These are phyloP conservation scores for Sisymbrium irio DNA, from an alignment of 345 rosid genomes.

Conservation along the genomic window DNA sequence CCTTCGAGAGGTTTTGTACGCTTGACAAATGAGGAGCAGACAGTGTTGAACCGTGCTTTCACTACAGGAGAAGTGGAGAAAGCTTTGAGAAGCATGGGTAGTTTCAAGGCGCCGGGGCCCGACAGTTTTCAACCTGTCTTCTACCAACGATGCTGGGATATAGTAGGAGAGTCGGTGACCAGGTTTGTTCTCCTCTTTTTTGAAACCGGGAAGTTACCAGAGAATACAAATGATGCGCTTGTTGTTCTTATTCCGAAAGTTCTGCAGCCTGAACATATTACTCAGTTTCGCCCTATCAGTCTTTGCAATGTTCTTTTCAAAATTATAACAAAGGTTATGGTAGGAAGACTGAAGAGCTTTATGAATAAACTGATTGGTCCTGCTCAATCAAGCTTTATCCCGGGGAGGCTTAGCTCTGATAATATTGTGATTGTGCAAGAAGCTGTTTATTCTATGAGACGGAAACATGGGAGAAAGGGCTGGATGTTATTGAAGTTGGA, in stretches of 20 bases:
- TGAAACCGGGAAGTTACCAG: too few relatives aligned
- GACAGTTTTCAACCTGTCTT: neutral
- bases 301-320: too few relatives aligned
- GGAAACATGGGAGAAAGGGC: neutral
- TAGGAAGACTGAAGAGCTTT: rapidly evolving
- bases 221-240: too few relatives aligned
- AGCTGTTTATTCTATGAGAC: neutral
- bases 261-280: too few relatives aligned
- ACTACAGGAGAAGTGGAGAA: too few relatives aligned
- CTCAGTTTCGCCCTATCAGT: too few relatives aligned
- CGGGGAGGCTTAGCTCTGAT: neutral
- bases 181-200: neutral
- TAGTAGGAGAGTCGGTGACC: neutral
- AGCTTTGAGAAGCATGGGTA: too few relatives aligned
- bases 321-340: too few relatives aligned
- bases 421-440: neutral
- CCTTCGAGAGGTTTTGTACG: too few relatives aligned
- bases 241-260: too few relatives aligned
- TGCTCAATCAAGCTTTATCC: neutral
- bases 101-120: neutral
- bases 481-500: neutral
- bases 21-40: too few relatives aligned
- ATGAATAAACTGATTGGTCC: neutral
- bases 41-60: too few relatives aligned
- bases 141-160: neutral